These are phyloP conservation scores for Aegilops sharonensis DNA, from an alignment of 176 grass and related monocot genomes.

Conservation along the genomic window DNA sequence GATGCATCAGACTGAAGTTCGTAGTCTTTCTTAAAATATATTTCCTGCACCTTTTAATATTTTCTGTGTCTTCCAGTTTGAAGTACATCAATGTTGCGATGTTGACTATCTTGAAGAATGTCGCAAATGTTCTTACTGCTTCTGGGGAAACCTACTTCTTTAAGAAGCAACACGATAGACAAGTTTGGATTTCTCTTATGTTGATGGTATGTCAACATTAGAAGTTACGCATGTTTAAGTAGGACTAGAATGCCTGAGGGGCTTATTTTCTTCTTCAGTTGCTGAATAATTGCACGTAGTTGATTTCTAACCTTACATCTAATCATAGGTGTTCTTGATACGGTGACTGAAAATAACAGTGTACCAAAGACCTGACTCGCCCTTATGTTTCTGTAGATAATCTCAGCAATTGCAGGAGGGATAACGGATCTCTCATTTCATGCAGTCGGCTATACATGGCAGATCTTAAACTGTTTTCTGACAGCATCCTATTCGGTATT, in stretches of 20 bases:
- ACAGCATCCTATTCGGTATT: slow-evolving; percentile 98
- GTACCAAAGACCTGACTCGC: not conserved
- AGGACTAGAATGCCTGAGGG: not conserved
- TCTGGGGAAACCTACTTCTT: slow-evolving; percentile 93
- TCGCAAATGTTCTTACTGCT: slow-evolving; percentile 93
- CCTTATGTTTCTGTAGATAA: slow-evolving; percentile 62
- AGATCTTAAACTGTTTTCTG: slow-evolving; percentile 85
- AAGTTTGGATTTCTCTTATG: slow-evolving; percentile 86
- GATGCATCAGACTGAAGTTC: not conserved
- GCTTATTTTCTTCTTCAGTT: slow-evolving; percentile 5
- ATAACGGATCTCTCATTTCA: slow-evolving; percentile 91
- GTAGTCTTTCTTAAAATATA: slow-evolving; percentile 9
- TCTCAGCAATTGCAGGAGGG: slow-evolving; percentile 89
- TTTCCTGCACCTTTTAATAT: slow-evolving; percentile 6
- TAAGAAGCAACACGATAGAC: slow-evolving; percentile 69
- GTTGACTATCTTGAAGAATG: slow-evolving; percentile 95
- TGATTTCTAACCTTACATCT: not conserved
- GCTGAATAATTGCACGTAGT: not conserved
- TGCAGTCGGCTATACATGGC: slow-evolving; percentile 83
- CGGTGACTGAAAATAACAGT: not conserved
- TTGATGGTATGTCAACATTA: slow-evolving; percentile 70
- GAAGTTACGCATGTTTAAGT: slow-evolving; percentile 17
- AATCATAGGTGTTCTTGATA: not conserved
- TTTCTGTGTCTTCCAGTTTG: slow-evolving; percentile 63
- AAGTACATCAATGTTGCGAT: slow-evolving; percentile 99